Evolutionary conservation across 306 rosid genomes (phyloP).

Genomic region (Sindora glabra): DNA sequence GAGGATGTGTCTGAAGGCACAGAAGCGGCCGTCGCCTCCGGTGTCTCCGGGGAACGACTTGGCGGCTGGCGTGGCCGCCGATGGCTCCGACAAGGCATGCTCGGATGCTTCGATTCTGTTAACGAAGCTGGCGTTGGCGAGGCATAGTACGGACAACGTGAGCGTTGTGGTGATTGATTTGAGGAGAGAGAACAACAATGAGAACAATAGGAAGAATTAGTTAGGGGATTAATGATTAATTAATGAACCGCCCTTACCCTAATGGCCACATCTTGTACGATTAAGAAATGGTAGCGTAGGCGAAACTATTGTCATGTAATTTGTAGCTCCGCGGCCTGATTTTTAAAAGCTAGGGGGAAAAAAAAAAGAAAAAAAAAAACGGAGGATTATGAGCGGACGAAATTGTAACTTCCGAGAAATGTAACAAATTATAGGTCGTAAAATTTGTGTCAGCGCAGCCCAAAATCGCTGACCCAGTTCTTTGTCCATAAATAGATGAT

Average conservation of each 20-base stretch:
- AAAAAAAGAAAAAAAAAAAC: not conserved
- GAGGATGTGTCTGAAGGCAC: slow-evolving; percentile 53
- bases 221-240: not conserved
- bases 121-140: slow-evolving; percentile 80
- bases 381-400: not conserved
- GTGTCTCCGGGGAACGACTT: slow-evolving; percentile 14
- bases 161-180: slow-evolving; percentile 82
- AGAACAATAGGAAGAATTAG: not conserved
- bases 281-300: not conserved
- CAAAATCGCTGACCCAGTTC: slow-evolving; percentile 14
- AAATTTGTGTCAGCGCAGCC: slow-evolving; percentile 26
- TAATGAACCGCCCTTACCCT: not conserved
- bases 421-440: slow-evolving; percentile 1
- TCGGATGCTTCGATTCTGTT: slow-evolving; percentile 72
- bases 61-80: slow-evolving; percentile 8
- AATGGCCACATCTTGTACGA: not conserved
- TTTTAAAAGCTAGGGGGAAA: not conserved
- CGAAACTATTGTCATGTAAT: not conserved
- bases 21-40: slow-evolving; percentile 13
- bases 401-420: not conserved
- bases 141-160: slow-evolving; percentile 79
- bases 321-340: slow-evolving; percentile 4
- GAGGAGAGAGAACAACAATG: slow-evolving; percentile 22
- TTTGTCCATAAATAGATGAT: slow-evolving; percentile 14
- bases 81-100: slow-evolving; percentile 56